A percentile compares a stretch with the other conserved stretches of the same genome.
These are phyloP conservation scores for Cajanus cajan DNA, from an alignment of 306 rosid species.

Conservation along the genomic window DNA sequence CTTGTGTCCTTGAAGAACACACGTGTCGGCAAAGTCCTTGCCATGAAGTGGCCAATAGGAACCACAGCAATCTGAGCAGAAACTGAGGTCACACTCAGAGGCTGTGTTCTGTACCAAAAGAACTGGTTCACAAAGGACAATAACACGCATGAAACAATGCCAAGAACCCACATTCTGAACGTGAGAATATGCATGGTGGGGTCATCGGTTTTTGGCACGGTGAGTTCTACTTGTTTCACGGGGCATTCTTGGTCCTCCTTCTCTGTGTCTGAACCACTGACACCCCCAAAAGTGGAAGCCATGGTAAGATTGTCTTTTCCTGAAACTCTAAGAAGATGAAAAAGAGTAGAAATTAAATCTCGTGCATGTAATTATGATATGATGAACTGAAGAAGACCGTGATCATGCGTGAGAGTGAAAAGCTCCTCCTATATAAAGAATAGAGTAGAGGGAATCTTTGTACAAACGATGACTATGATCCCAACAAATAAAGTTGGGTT, in stretches of 20 bases:
- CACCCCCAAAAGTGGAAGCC: slow-evolving; percentile 27
- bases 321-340: neutral
- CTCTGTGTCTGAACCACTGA: neutral
- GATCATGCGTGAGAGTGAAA: too few relatives aligned
- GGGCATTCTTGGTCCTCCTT: slow-evolving; percentile 36
- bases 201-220: slow-evolving; percentile 80
- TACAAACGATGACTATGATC: too few relatives aligned
- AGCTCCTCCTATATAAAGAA: too few relatives aligned
- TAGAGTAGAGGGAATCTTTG: too few relatives aligned
- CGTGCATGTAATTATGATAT: neutral
- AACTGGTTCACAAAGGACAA: slow-evolving; percentile 86
- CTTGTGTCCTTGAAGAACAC: slow-evolving; percentile 48
- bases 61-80: slow-evolving; percentile 93
- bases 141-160: slow-evolving; percentile 58
- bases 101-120: slow-evolving; percentile 85
- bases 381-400: too few relatives aligned
- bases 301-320: neutral
- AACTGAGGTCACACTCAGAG: slow-evolving; percentile 57
- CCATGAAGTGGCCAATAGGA: slow-evolving; percentile 85
- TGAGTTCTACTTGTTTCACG: slow-evolving; percentile 67
- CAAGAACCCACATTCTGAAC: slow-evolving; percentile 86
- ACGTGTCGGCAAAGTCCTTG: slow-evolving; percentile 51
- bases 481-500: too few relatives aligned
- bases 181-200: slow-evolving; percentile 60
- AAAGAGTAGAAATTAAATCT: neutral